Base-by-base conservation (phyloP, 345 rosid species). In the Brassica juncea region DNA sequence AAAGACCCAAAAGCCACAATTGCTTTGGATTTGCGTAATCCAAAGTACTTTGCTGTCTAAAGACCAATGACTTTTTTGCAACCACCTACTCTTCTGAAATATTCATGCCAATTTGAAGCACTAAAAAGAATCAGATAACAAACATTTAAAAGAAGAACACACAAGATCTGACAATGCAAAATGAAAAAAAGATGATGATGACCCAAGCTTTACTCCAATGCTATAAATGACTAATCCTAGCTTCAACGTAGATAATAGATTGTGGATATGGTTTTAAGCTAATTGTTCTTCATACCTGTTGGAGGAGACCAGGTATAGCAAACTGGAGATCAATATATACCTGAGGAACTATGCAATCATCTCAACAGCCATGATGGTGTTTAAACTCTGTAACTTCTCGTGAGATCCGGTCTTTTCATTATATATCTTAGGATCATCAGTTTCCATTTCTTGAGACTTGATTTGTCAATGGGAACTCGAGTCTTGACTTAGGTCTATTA, bases 311-410 rank as follows among this genome's bases (percentile, higher is more conserved):
- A 95, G 74, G 87, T 81, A 86, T 61, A 95, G 85, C 81, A 95
- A 88, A 74, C 89, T 90, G 42, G 96, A 88, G 75, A 88, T 87
- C 54, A 85, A 86, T 81, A 85, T 90, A 81, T 91, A 78, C 66
- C 81, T 86, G 74, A 95, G 83, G 80, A 91, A 86, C 61, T 85
- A 86, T 8, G 87, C 92, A 69, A 93, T 85, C 62, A 95, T 82
- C 85, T 93, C 98, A 32, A 91, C 79, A 47, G 94, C 91, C 88
- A 87, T 84, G 61, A 72, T 65, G 37, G 97, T 90, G 77, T 95
- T 95, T 47, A 82, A 78, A 73, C 77, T 87, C 74, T 71, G 86
- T 87, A 93, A 76, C 80, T 82, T 87, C 77, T 92, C 87, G 2
- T 82, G 84, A 81, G 74, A 82, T 73, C 83, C 93, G 35, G 35